These are phyloP conservation scores for Monilinia vaccinii-corymbosi DNA, from an alignment of 2,329 filamentous ascomycete genomes.

Conservation along the genomic window DNA sequence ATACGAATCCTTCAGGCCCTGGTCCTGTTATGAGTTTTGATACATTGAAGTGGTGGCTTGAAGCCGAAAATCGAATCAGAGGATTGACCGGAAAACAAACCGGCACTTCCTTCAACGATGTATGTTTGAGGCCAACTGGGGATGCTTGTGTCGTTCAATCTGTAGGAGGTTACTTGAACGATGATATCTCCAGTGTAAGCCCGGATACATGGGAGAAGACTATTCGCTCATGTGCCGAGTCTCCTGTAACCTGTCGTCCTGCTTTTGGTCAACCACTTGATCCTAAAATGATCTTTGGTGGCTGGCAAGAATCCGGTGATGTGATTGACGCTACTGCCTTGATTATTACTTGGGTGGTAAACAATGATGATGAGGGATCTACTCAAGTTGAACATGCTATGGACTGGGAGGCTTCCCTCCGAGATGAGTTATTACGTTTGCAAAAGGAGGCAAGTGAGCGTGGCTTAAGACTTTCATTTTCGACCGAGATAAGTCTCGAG, in stretches of 20 bases:
- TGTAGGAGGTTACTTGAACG: conserved; percentile 78
- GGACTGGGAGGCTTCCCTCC: conserved; percentile 81
- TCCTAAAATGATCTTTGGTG: conserved; percentile 77
- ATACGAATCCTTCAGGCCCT: conserved; percentile 53
- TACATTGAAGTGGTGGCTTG: conserved; percentile 88
- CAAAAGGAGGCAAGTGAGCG: conserved; percentile 70
- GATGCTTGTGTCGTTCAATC: conserved; percentile 89
- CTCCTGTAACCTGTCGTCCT: conserved; percentile 78
- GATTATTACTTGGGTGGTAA: conserved; percentile 90
- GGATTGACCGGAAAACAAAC: conserved; percentile 61
- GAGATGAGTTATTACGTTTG: conserved; percentile 62
- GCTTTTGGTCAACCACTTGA: conserved; percentile 84
- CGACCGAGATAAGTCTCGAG: conserved; percentile 88
- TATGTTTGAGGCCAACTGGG: conserved; percentile 91
- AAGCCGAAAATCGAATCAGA: conserved; percentile 69
- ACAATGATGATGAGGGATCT: conserved; percentile 70
- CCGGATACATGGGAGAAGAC: conserved; percentile 62
- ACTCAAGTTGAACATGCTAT: conserved; percentile 63
- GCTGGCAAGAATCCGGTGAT: conserved; percentile 56
- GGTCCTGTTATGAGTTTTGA: conserved; percentile 82
- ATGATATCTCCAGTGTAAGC: conserved; percentile 52
- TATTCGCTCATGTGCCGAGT: conserved; percentile 63
- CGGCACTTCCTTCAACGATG: conserved; percentile 64
- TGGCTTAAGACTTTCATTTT: conserved; percentile 85
- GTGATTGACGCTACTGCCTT: conserved; percentile 69